phyloP scores from a whole-genome alignment of 257 asterid genomes.

The Capsicum baccatum region DNA sequence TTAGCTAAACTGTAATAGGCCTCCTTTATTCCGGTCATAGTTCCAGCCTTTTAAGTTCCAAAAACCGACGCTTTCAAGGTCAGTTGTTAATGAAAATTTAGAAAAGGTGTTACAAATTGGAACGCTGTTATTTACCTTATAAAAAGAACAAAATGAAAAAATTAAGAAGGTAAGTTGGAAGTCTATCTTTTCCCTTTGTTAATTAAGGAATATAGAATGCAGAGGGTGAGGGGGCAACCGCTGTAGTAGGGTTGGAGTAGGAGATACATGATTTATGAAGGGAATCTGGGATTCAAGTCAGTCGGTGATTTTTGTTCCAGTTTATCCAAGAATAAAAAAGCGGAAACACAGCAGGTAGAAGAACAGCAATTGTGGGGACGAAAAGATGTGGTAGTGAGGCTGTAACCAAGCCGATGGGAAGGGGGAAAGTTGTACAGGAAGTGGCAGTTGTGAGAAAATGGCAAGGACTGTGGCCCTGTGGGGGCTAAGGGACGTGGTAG shows the following conservation, averaged over 20 bases:
- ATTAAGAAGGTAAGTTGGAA: constrained; percentile 8
- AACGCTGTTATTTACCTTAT: constrained; percentile 3
- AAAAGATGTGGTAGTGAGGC: constrained; percentile 18
- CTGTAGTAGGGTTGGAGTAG: constrained; percentile 15
- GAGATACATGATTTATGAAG: constrained; percentile 15
- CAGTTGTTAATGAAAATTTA: constrained; percentile 6
- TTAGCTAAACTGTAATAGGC: constrained; percentile 12
- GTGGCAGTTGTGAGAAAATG: constrained; percentile 2
- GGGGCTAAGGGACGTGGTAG: not conserved
- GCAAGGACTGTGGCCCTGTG: not conserved
- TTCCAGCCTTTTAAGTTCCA: not conserved
- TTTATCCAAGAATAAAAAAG: not conserved
- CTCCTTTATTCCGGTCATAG: constrained; percentile 22
- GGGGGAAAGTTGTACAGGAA: not conserved
- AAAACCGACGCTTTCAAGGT: not conserved
- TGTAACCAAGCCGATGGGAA: constrained; percentile 8
- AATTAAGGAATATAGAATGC: constrained; percentile 7
- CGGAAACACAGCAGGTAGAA: not conserved
- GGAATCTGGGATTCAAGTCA: not conserved
- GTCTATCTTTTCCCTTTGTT: constrained; percentile 14
- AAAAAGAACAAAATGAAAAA: not conserved
- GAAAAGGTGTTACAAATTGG: constrained; percentile 1
- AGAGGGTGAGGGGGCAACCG: constrained; percentile 13
- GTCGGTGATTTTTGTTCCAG: not conserved
- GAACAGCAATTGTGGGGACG: constrained; percentile 7